phyloP scores from a whole-genome alignment of 768 basidiomycete genomes.

The Tylopilus sp. region DNA sequence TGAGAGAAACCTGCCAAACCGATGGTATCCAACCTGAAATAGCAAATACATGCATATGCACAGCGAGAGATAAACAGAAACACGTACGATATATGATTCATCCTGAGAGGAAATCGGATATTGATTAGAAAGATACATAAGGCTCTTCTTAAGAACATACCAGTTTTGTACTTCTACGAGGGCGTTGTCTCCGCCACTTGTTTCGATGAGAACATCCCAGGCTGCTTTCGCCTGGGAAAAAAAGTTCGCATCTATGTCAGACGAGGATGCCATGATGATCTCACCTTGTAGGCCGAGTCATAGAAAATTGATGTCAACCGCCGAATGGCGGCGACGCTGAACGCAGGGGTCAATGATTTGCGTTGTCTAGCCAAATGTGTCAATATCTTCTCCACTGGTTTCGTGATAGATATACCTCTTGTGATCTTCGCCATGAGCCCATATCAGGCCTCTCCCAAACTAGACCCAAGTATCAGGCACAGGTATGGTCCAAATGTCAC shows the following conservation, averaged over 20 bases:
- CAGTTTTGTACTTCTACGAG: constrained; percentile 38
- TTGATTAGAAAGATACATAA: not conserved
- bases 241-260: not conserved
- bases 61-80: not conserved
- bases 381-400: not conserved
- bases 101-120: constrained; percentile 15
- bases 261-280: not conserved
- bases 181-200: constrained; percentile 7
- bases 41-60: not conserved
- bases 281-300: constrained; percentile 31
- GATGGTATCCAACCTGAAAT: constrained; percentile 49
- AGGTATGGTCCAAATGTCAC: constrained; percentile 18
- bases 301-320: constrained; percentile 37
- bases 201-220: constrained; percentile 29
- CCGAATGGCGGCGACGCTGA: constrained; percentile 38
- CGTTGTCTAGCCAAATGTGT: constrained; percentile 27
- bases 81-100: constrained; percentile 36
- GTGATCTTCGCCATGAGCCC: constrained; percentile 43
- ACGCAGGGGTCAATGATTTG: constrained; percentile 37
- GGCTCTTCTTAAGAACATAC: constrained; percentile 7
- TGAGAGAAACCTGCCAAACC: constrained; percentile 61
- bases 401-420: constrained; percentile 31
- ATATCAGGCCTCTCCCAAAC: constrained; percentile 30
- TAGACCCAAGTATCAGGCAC: not conserved
- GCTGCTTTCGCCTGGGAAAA: constrained; percentile 27